phyloP scores from a whole-genome alignment of 2,329 filamentous ascomycete species.

The Endocalyx cinctus region DNA sequence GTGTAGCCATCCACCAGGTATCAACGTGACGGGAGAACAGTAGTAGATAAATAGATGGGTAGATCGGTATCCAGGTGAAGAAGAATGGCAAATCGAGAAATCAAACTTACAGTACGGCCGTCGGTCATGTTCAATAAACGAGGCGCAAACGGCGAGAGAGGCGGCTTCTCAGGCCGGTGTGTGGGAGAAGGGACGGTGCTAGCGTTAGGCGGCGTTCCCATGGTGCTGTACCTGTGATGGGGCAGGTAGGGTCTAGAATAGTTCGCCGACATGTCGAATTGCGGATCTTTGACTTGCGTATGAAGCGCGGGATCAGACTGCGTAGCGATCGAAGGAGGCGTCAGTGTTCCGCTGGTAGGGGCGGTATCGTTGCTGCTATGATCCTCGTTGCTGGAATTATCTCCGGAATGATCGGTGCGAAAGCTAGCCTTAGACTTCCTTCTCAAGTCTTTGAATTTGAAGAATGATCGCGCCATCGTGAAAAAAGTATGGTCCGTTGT shows the following conservation, averaged over 20 bases:
- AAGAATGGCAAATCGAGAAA: too few species aligned
- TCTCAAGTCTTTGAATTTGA: constrained; percentile 66
- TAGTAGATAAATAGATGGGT: constrained; percentile 2
- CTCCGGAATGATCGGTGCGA: constrained; percentile 58
- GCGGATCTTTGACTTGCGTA: constrained; percentile 54
- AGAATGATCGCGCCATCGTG: constrained; percentile 60
- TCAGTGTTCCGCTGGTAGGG: constrained; percentile 64
- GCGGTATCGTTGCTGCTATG: constrained; percentile 42
- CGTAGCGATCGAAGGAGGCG: constrained; percentile 68
- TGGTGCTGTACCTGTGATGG: too few species aligned
- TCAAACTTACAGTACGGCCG: too few species aligned
- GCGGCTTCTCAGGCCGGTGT: too few species aligned
- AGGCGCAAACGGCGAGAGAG: constrained; percentile 76
- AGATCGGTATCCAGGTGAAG: background rate
- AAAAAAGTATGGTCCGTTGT: too few species aligned
- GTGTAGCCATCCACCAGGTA: too few species aligned
- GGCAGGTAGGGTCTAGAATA: too few species aligned
- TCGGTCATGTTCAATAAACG: constrained; percentile 74
- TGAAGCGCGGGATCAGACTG: constrained; percentile 63
- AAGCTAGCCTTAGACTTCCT: constrained; percentile 73
- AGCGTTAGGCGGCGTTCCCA: too few species aligned
- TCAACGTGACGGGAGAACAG: constrained; percentile 23
- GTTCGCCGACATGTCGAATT: too few species aligned
- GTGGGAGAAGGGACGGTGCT: constrained; percentile 38
- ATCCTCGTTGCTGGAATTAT: constrained; percentile 56